Conservation (phyloP, 2,329 filamentous ascomycete species). For the Rhexocercosporidium sp. region DNA sequence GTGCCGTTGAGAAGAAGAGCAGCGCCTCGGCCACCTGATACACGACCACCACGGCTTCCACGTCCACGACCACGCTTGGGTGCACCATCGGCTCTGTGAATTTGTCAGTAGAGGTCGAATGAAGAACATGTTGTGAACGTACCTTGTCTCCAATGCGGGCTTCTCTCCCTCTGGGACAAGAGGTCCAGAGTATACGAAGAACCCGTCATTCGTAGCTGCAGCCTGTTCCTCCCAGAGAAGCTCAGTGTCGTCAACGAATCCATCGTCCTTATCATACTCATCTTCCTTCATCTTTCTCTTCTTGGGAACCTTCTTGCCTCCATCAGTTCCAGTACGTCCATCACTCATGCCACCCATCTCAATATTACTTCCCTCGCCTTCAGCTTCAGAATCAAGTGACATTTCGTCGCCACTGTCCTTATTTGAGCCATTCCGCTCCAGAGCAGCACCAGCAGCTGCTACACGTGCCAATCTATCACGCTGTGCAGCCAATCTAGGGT, state of each 20-base stretch:
- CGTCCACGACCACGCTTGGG: slow-evolving; percentile 64
- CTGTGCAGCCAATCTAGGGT: slow-evolving; percentile 88
- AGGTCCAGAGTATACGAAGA: slow-evolving; percentile 96
- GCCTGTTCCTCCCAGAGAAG: slow-evolving; percentile 95
- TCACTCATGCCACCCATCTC: slow-evolving; percentile 78
- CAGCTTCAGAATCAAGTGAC: slow-evolving; percentile 72
- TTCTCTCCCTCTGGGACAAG: slow-evolving; percentile 88
- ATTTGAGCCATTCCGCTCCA: slow-evolving; percentile 76
- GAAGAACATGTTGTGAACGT: slow-evolving; percentile 19
- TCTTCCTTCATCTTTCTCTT: slow-evolving; percentile 82
- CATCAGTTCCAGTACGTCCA: slow-evolving; percentile 64
- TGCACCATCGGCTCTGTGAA: slow-evolving; percentile 69
- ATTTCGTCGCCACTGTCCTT: slow-evolving; percentile 81
- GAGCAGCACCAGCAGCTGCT: slow-evolving; percentile 82
- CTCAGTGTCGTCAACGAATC: slow-evolving; percentile 92
- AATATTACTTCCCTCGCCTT: slow-evolving; percentile 85
- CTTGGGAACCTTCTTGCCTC: slow-evolving; percentile 66
- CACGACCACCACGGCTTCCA: slow-evolving; percentile 60
- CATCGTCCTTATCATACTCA: slow-evolving; percentile 82
- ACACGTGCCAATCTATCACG: slow-evolving; percentile 87
- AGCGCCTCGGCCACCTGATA: slow-evolving; percentile 52
- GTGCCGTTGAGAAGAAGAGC: slow-evolving; percentile 38
- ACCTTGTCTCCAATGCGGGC: slow-evolving; percentile 58
- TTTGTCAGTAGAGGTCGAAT: slow-evolving; percentile 43
- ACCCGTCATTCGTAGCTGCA: slow-evolving; percentile 91